These are phyloP conservation scores for Parasitella parasitica DNA, from an alignment of 371 early-diverging fungal species.

Conservation along the genomic window DNA sequence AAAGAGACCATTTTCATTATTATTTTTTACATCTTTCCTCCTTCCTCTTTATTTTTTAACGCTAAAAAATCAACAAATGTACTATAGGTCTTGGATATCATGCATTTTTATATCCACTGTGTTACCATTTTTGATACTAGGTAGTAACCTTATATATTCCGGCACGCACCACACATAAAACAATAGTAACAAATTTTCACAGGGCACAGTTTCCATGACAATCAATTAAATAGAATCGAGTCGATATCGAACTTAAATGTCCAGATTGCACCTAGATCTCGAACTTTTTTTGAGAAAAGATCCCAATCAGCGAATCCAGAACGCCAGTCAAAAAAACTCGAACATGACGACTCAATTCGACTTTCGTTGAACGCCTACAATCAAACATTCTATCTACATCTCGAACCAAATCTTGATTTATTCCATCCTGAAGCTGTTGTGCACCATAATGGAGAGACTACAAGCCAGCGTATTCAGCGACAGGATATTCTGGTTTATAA, in stretches of 20 bases:
- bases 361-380: slow-evolving; percentile 18
- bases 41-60: neutral
- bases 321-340: neutral
- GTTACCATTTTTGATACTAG: slow-evolving; percentile 2
- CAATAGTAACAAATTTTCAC: too few relatives aligned
- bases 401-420: slow-evolving; percentile 73
- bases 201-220: neutral
- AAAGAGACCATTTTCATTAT: neutral
- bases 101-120: neutral
- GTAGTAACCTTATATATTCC: neutral
- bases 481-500: slow-evolving; percentile 5
- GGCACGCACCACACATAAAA: too few relatives aligned
- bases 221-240: slow-evolving; percentile 2
- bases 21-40: neutral
- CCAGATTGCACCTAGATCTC: slow-evolving; percentile 15
- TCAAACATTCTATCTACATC: slow-evolving; percentile 58
- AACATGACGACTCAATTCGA: slow-evolving; percentile 5
- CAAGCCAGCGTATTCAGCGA: neutral
- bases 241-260: neutral
- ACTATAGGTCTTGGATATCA: neutral
- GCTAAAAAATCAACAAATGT: neutral
- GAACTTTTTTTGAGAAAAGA: slow-evolving; percentile 11
- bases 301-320: slow-evolving; percentile 2
- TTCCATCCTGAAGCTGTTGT: slow-evolving; percentile 66
- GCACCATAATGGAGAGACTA: neutral